Conservation (phyloP, 768 basidiomycete genomes). For the Amanita phalloides region DNA sequence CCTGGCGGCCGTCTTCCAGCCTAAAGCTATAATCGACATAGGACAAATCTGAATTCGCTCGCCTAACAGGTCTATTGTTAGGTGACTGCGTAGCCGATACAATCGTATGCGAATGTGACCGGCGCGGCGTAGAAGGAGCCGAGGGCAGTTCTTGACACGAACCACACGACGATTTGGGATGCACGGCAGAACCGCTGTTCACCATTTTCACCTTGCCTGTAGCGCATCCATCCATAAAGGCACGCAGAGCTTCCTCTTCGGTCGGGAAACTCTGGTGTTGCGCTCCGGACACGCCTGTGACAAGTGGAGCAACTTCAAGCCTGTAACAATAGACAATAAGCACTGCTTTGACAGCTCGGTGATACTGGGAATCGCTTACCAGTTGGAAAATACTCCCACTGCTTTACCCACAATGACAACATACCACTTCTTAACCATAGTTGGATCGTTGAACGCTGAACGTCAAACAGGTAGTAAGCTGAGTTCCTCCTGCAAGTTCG, state of each 20-base stretch:
- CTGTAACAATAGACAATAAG: constrained; percentile 16
- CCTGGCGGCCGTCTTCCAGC: constrained; percentile 6
- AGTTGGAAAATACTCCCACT: constrained; percentile 22
- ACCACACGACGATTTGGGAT: constrained; percentile 3
- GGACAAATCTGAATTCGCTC: constrained; percentile 6
- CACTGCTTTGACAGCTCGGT: neutral
- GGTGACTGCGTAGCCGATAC: neutral
- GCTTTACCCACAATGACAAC: constrained; percentile 19
- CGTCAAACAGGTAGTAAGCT: neutral
- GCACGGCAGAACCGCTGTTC: neutral
- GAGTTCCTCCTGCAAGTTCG: neutral
- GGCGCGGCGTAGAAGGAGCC: neutral
- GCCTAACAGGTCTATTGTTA: neutral
- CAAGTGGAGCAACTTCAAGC: constrained; percentile 33
- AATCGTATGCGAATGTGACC: neutral
- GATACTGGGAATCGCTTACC: constrained; percentile 14
- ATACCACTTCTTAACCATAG: constrained; percentile 25
- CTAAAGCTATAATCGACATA: neutral
- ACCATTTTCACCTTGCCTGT: constrained; percentile 20
- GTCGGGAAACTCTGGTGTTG: constrained; percentile 31
- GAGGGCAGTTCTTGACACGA: constrained; percentile 8
- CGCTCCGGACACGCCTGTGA: constrained; percentile 30
- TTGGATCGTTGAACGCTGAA: neutral
- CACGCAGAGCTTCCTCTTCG: constrained; percentile 27
- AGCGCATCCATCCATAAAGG: constrained; percentile 17